Base-by-base conservation (phyloP, 2,329 filamentous ascomycete genomes). In the Trichothecium sympodiale region DNA sequence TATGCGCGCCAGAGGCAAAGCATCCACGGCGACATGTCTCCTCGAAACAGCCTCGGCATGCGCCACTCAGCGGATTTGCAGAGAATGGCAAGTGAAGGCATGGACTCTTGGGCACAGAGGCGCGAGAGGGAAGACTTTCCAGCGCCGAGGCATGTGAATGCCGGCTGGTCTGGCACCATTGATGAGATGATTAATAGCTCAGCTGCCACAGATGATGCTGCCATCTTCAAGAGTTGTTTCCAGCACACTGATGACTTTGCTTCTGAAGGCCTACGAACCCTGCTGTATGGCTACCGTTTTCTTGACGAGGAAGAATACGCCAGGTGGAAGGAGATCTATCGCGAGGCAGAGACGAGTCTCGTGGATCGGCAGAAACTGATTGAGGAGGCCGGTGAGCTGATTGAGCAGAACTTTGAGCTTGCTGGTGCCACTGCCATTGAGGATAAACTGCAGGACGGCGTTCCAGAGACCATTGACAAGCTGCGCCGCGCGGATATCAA, bases 401-500 rank as follows among this genome's bases (percentile, higher is more conserved):
- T 95, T 38, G 88, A 95, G 57, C 74, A 81, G 43, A 72, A 80
- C 34, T 74, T 94, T 14, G 84, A 93, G 40, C 71, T 95, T 8
- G 77, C 83, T 4, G 88, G 88, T 4, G 88, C 84, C 0, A 93
- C 88, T 2, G 88, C 88, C 4, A 94, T 95, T 41, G 88, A 95
- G 59, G 88, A 95, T 53, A 94, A 93, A 55, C 67, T 95, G 23
- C 88, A 95, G 53, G 74, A 80, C 39, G 88, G 87, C 6, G 88
- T 95, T 0, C 87, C 88, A 0, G 86, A 94, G 52, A 85, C 88
- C 0, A 91, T 95, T 40, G 88, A 94, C 55, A 91, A 89, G 59
- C 67, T 95, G 13, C 74, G 85, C 28, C 73, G 87, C 16, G 88
- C 87, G 2, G 87, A 87, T 42, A 91, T 95, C 62, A 93, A 91